phyloP scores from a whole-genome alignment of 164 flowering plant species.

The Nymphaea colorata region DNA sequence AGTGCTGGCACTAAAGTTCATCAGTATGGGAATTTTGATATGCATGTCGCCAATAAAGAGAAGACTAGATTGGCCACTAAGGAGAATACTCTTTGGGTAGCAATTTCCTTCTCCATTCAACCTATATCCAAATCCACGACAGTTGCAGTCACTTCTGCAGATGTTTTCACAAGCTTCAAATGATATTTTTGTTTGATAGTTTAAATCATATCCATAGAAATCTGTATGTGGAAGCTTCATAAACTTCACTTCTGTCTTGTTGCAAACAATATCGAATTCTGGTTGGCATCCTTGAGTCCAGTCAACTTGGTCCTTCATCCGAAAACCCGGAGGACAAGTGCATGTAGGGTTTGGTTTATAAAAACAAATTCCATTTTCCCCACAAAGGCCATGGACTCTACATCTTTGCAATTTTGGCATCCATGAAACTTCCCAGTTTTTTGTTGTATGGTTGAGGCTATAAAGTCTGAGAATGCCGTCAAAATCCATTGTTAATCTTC shows the following conservation, averaged over 20 bases:
- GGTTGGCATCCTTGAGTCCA: constrained; percentile 16
- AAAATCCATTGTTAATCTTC: constrained; percentile 14
- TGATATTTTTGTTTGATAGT: neutral
- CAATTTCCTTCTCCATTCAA: constrained; percentile 7
- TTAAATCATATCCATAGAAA: constrained; percentile 26
- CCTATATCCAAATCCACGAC: constrained; percentile 20
- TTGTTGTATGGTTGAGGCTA: constrained; percentile 8
- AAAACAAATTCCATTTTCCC: constrained; percentile 16
- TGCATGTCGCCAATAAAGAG: constrained; percentile 6
- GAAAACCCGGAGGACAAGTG: constrained; percentile 12
- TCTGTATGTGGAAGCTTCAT: constrained; percentile 15
- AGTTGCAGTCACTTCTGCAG: constrained; percentile 8
- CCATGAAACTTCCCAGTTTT: constrained; percentile 15
- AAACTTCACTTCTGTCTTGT: constrained; percentile 3
- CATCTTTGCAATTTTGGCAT: constrained; percentile 7
- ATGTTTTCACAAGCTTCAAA: constrained; percentile 11
- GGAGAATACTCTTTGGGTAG: constrained; percentile 3
- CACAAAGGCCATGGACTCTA: constrained; percentile 13
- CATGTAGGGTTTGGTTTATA: constrained; percentile 9
- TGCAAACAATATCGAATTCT: constrained; percentile 2
- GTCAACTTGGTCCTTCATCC: constrained; percentile 8
- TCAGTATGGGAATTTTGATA: constrained; percentile 13
- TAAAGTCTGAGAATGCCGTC: constrained; percentile 18
- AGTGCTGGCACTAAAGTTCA: neutral
- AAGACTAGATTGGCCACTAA: constrained; percentile 7